A percentile compares a stretch with the other conserved stretches of the same genome.
Conservation (phyloP, 192 early-diverging fungal species). For the Backusella parvicylindrica region DNA sequence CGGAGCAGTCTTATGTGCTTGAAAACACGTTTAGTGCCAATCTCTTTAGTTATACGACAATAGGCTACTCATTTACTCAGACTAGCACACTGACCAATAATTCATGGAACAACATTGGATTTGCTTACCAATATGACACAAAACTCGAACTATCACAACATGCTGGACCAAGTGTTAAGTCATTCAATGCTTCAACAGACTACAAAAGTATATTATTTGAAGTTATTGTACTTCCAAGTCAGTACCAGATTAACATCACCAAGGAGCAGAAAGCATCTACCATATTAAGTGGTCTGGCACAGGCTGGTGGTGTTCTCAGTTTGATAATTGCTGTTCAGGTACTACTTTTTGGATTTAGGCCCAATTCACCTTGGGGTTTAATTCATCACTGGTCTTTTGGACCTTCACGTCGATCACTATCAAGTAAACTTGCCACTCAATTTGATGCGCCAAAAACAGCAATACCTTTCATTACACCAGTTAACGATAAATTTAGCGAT, state of each 20-base stretch:
- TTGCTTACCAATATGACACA: background rate
- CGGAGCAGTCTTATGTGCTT: background rate
- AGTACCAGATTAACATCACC: background rate
- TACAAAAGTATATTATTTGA: background rate
- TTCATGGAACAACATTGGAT: background rate
- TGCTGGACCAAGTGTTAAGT: background rate
- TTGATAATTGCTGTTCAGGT: slow-evolving; percentile 7
- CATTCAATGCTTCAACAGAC: background rate
- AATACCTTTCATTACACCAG: slow-evolving; percentile 15
- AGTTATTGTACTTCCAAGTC: background rate
- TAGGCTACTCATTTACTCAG: background rate
- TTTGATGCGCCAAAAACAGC: slow-evolving; percentile 1
- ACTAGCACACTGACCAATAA: background rate
- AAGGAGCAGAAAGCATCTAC: slow-evolving; percentile 9
- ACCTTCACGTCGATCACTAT: background rate
- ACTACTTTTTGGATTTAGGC: slow-evolving; percentile 16
- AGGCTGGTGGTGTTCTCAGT: slow-evolving; percentile 16
- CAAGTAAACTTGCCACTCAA: background rate
- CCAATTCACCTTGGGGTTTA: slow-evolving; percentile 21
- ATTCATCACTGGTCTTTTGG: slow-evolving; percentile 25
- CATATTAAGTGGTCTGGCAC: slow-evolving; percentile 13
- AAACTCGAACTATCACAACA: background rate
- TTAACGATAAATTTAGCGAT: background rate
- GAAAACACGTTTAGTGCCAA: background rate
- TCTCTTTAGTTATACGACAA: background rate